These are phyloP conservation scores for Furcasterigmium furcatum DNA, from an alignment of 2,329 filamentous ascomycete genomes.

Conservation along the genomic window DNA sequence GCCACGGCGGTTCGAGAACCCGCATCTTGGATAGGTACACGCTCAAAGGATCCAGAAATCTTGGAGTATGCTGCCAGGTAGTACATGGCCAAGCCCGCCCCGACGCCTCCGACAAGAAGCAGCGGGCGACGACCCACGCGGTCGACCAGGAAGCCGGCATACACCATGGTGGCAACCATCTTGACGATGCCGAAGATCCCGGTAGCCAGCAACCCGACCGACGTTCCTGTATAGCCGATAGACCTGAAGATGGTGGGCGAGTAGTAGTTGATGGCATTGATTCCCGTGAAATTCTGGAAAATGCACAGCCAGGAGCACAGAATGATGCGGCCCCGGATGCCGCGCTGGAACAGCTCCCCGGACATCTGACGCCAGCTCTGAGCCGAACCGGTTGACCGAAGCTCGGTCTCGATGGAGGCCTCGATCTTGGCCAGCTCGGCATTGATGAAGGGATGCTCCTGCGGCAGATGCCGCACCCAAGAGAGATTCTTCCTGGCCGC, in stretches of 20 bases:
- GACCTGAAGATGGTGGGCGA: constrained; percentile 61
- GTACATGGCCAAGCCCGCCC: constrained; percentile 25
- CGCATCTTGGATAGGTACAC: constrained; percentile 7
- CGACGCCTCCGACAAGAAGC: constrained; percentile 18
- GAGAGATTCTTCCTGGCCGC: constrained; percentile 30
- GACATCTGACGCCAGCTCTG: constrained; percentile 11
- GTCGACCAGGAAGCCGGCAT: constrained; percentile 16
- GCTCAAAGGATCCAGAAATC: constrained; percentile 13
- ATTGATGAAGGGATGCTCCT: constrained; percentile 32
- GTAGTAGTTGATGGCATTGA: constrained; percentile 22
- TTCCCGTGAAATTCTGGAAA: constrained; percentile 12
- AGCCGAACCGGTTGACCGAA: constrained; percentile 14
- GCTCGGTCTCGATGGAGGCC: constrained; percentile 51
- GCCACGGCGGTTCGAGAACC: constrained; percentile 18
- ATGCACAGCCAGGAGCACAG: constrained; percentile 2
- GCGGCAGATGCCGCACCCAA: constrained; percentile 32
- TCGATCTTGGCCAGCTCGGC: constrained; percentile 50
- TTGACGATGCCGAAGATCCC: constrained; percentile 66
- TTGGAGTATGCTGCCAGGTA: constrained; percentile 21
- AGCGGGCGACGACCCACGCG: constrained; percentile 15
- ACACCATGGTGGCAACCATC: constrained; percentile 14
- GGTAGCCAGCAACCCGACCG: constrained; percentile 56
- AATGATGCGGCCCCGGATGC: neutral
- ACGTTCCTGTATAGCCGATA: constrained; percentile 57
- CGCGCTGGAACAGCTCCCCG: constrained; percentile 6